Evolutionary conservation across 2,329 filamentous ascomycete genomes (phyloP).

Genomic region (Fusarium sp.): DNA sequence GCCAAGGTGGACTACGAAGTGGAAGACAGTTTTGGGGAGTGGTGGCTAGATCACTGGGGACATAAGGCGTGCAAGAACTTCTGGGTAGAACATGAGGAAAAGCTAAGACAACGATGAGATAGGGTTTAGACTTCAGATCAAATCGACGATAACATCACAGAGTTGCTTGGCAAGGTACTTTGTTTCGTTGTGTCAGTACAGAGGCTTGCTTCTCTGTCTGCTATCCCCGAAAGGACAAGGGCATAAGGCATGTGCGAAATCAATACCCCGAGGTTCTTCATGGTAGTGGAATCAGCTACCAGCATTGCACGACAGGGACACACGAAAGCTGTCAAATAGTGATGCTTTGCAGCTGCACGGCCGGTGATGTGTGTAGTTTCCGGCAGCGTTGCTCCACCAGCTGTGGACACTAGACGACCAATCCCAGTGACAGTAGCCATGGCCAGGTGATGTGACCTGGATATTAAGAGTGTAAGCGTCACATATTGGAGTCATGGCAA

Average conservation of each 20-base stretch:
- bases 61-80: constrained; percentile 86
- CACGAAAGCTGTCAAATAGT: constrained; percentile 14
- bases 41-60: constrained; percentile 94
- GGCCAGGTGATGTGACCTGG: constrained; percentile 15
- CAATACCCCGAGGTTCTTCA: neutral
- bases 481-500: neutral
- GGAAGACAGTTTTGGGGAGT: constrained; percentile 94
- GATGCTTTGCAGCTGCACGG: constrained; percentile 22
- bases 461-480: constrained; percentile 16
- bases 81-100: constrained; percentile 83
- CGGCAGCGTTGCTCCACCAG: constrained; percentile 27
- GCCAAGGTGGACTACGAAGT: constrained; percentile 81
- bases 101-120: constrained; percentile 75
- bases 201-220: neutral
- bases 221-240: neutral
- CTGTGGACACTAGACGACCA: constrained; percentile 26
- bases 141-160: neutral
- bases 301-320: constrained; percentile 14
- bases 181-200: neutral
- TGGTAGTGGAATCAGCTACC: constrained; percentile 2
- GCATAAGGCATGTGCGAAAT: neutral
- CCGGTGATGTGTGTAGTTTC: constrained; percentile 4
- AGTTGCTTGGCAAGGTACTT: neutral
- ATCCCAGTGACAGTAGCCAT: constrained; percentile 14
- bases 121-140: neutral